A percentile compares a stretch with the other conserved stretches of the same genome.
Conservation (phyloP, 1,139 yeast species). For the Kodamaea alishanica region DNA sequence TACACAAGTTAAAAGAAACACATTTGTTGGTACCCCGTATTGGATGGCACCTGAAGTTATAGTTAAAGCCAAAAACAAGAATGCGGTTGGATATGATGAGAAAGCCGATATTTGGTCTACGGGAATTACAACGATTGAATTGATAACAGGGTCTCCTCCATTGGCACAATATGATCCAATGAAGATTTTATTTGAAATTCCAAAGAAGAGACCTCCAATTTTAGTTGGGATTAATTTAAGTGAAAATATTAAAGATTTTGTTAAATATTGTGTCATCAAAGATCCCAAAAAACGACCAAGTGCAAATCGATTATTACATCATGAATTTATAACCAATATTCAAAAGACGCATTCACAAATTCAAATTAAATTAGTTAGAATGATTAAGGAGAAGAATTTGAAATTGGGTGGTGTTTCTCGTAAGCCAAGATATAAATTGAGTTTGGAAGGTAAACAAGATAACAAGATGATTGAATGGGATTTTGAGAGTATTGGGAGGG, state of each 20-base stretch:
- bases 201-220: conserved; percentile 63
- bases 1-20: conserved; percentile 55
- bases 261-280: conserved; percentile 54
- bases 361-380: conserved; percentile 7
- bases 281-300: conserved; percentile 54
- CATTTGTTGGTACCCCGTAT: conserved; percentile 86
- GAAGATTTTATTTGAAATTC: conserved; percentile 70
- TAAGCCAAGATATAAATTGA: conserved; percentile 10
- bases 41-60: conserved; percentile 96
- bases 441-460: neutral
- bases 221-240: conserved; percentile 42
- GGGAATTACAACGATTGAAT: conserved; percentile 78
- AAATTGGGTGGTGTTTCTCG: conserved; percentile 1
- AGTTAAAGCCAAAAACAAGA: conserved; percentile 44
- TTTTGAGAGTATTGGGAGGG: conserved; percentile 5
- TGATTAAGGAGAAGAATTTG: conserved; percentile 9
- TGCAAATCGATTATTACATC: conserved; percentile 42
- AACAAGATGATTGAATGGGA: conserved; percentile 8
- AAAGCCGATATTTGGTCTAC: conserved; percentile 88
- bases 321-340: conserved; percentile 37
- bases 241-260: conserved; percentile 56
- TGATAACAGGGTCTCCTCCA: conserved; percentile 73
- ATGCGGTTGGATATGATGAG: conserved; percentile 67
- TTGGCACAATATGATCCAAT: conserved; percentile 65
- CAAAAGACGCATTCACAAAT: conserved; percentile 1